These are phyloP conservation scores for Marsdenia floribunda DNA, from an alignment of 257 asterid species.

Conservation along the genomic window DNA sequence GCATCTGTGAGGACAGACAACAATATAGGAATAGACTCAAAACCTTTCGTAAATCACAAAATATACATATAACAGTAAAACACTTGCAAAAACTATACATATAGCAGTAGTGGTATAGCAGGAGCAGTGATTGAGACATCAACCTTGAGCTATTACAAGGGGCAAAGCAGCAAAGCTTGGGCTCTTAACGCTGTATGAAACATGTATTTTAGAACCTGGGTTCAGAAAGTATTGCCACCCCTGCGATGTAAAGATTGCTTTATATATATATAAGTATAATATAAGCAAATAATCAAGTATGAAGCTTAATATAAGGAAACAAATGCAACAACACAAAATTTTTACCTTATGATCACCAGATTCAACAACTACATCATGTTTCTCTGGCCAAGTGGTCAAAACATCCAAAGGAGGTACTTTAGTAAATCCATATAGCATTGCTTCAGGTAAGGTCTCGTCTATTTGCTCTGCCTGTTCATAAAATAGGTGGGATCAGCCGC, in stretches of 20 bases:
- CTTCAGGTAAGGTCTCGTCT: conserved; percentile 10
- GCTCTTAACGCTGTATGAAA: conserved; percentile 18
- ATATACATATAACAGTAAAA: no score
- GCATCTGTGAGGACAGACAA: neutral
- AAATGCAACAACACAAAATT: neutral
- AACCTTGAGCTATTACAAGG: conserved; percentile 24
- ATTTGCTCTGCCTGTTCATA: conserved; percentile 18
- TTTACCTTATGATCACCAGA: conserved; percentile 17
- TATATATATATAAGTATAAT: neutral
- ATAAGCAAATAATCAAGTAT: neutral
- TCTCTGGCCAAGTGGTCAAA: conserved; percentile 21
- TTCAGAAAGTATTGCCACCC: conserved; percentile 24
- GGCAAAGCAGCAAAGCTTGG: conserved; percentile 20
- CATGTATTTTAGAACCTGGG: conserved; percentile 19
- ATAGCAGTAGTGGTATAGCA: neutral
- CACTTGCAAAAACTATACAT: neutral
- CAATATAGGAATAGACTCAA: neutral
- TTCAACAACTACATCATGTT: conserved; percentile 18
- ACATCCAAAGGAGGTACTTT: conserved; percentile 23
- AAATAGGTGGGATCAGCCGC: neutral
- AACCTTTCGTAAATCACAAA: neutral
- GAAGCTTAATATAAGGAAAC: neutral
- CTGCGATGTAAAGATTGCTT: conserved; percentile 7
- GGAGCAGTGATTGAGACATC: neutral
- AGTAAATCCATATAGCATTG: conserved; percentile 21